These are phyloP conservation scores for Populus simonii DNA, from an alignment of 345 rosid genomes.

Conservation along the genomic window DNA sequence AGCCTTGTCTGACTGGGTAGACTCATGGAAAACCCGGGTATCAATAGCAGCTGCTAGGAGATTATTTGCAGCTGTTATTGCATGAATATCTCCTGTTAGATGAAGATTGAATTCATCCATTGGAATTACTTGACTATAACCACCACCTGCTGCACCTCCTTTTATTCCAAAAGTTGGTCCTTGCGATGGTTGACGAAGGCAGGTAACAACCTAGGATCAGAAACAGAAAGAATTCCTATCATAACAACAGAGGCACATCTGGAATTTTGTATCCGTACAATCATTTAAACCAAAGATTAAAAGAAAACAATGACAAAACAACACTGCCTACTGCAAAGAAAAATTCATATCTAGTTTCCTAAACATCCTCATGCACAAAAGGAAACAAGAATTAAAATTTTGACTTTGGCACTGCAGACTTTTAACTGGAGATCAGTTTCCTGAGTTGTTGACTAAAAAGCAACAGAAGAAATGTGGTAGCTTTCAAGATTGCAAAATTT, in stretches of 20 bases:
- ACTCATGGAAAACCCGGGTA: slow-evolving; percentile 91
- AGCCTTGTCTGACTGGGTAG: slow-evolving; percentile 92
- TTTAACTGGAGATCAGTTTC: background rate
- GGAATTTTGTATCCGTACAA: background rate
- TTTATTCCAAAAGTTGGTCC: slow-evolving; percentile 99
- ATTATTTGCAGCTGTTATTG: slow-evolving; percentile 98
- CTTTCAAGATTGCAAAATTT: background rate
- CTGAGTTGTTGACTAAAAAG: background rate
- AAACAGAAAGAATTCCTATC: background rate
- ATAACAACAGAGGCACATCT: background rate
- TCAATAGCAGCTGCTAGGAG: slow-evolving; percentile 99
- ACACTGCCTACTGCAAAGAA: background rate
- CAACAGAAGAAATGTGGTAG: background rate
- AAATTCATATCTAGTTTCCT: background rate
- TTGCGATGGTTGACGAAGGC: slow-evolving; percentile 99
- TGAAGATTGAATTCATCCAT: slow-evolving; percentile 99
- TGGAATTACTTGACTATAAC: slow-evolving; percentile 96
- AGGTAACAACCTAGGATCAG: slow-evolving; percentile 72
- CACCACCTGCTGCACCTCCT: slow-evolving; percentile 99
- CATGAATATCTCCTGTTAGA: slow-evolving; percentile 97
- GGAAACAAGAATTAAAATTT: background rate
- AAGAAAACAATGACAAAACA: background rate
- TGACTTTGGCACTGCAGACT: background rate
- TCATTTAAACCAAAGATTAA: background rate
- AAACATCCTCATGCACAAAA: background rate